Evolutionary conservation across 805 yeast genomes (phyloP), one percentile per base, ranked within the genome.

Genomic region (Candida endomychidarum): DNA sequence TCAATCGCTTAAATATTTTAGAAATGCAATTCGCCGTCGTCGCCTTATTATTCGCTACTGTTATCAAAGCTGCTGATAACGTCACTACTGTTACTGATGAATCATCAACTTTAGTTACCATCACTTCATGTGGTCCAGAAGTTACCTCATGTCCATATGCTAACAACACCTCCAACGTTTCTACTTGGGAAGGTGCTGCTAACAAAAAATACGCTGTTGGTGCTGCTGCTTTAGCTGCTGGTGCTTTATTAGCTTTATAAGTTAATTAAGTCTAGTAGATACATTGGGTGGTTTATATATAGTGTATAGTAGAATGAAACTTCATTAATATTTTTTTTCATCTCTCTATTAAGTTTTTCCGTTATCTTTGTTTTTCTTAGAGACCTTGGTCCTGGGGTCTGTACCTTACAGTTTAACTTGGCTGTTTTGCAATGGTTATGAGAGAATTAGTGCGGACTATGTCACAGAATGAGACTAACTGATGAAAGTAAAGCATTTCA

Each of bases 201-300:
- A 52, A 51, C 52, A 60, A 43, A 46, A 56, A 52, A 54, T 54
- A 42, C 51, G 71, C 69, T 46, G 72, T 63, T 43, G 74, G 72
- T 65, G 71, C 63, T 54, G 73, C 67, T 60, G 73, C 69, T 52
- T 61, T 68, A 58, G 73, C 72, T 58, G 68, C 67, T 38, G 73
- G 73, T 66, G 74, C 73, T 61, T 66, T 68, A 58, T 77, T 83
- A 31, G 85, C 89, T 39, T 72, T 81, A 38, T 83, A 83, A 58
- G 53, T 47, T 41, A 29, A 24, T 38, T 38, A 38, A 37, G 23
- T n/a, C n/a, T n/a, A n/a, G n/a, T n/a, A 17, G 18, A 9, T 29
- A 29, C 15, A 27, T 14, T 31, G 19, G 41, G 38, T 16, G 38
- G 38, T 34, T 24, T 33, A 21, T 31, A 32, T 28, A 40, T 34